A percentile compares a stretch with the other conserved stretches of the same genome.
Evolutionary conservation across 768 basidiomycete species (phyloP).

Genomic region (Mycena vitilis): DNA sequence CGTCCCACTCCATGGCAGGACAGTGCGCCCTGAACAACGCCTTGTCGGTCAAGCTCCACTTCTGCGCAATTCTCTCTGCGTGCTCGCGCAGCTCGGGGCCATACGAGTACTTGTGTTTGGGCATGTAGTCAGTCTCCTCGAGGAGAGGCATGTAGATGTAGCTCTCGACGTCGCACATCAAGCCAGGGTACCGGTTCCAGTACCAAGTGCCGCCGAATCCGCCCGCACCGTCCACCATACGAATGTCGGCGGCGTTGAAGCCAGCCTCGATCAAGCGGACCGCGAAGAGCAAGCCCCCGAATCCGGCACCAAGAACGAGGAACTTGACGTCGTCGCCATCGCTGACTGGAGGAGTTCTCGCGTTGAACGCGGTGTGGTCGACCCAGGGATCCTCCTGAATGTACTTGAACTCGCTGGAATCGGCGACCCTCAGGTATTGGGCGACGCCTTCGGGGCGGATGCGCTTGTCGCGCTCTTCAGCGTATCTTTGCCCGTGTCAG

Average conservation of each 20-base stretch:
- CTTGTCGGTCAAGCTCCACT: conserved; percentile 31
- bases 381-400: conserved; percentile 27
- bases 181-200: conserved; percentile 37
- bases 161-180: conserved; percentile 37
- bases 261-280: conserved; percentile 29
- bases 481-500: conserved; percentile 18
- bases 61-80: conserved; percentile 35
- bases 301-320: conserved; percentile 26
- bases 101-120: conserved; percentile 33
- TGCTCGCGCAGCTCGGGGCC: conserved; percentile 32
- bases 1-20: conserved; percentile 16
- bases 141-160: conserved; percentile 38
- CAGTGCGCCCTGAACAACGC: conserved; percentile 25
- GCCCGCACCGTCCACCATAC: conserved; percentile 30
- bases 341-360: conserved; percentile 4
- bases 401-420: conserved; percentile 13
- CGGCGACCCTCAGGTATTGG: conserved; percentile 26
- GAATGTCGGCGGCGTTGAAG: conserved; percentile 26
- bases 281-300: conserved; percentile 25
- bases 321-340: conserved; percentile 21
- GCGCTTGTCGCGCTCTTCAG: conserved; percentile 34
- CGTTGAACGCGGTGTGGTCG: conserved; percentile 29
- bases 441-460: conserved; percentile 15
- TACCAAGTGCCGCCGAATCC: conserved; percentile 38
- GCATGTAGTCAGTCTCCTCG: conserved; percentile 37